These are phyloP conservation scores for Xylaria sp. DNA, from an alignment of 2,329 filamentous ascomycete genomes.

Conservation along the genomic window DNA sequence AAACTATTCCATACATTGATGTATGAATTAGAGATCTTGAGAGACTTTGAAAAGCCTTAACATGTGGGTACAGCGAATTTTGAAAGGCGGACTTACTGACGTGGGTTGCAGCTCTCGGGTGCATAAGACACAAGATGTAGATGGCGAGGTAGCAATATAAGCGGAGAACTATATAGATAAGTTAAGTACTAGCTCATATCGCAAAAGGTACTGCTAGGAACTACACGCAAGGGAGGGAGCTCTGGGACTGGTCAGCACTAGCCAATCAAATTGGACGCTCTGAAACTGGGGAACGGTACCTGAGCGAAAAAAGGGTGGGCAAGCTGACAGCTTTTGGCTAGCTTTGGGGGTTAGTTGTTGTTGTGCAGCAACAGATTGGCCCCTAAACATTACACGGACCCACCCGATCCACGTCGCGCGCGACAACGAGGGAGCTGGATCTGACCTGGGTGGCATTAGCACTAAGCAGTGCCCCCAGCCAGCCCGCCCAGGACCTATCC, in stretches of 20 bases:
- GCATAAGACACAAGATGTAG: not conserved
- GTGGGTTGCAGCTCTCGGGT: not conserved
- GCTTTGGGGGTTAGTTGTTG: slow-evolving; percentile 35
- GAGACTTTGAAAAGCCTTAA: no score
- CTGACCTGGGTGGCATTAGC: not conserved
- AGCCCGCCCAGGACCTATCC: not conserved
- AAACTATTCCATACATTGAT: no score
- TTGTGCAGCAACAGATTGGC: slow-evolving; percentile 44
- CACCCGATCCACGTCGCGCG: slow-evolving; percentile 42
- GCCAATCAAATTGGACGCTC: slow-evolving; percentile 16
- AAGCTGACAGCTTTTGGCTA: slow-evolving; percentile 24
- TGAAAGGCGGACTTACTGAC: not conserved
- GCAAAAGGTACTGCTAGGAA: not conserved
- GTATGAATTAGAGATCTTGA: no score
- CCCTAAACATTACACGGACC: slow-evolving; percentile 40
- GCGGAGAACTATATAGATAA: no score
- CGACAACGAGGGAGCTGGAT: slow-evolving; percentile 21
- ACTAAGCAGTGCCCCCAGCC: slow-evolving; percentile 3
- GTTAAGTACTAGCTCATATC: no score
- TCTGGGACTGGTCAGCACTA: not conserved
- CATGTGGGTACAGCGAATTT: not conserved
- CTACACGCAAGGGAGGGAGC: not conserved
- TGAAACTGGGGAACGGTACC: slow-evolving; percentile 24
- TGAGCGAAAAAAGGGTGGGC: slow-evolving; percentile 17
- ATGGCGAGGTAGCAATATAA: not conserved